Base-by-base conservation (phyloP, 306 rosid species). In the Vigna angularis region DNA sequence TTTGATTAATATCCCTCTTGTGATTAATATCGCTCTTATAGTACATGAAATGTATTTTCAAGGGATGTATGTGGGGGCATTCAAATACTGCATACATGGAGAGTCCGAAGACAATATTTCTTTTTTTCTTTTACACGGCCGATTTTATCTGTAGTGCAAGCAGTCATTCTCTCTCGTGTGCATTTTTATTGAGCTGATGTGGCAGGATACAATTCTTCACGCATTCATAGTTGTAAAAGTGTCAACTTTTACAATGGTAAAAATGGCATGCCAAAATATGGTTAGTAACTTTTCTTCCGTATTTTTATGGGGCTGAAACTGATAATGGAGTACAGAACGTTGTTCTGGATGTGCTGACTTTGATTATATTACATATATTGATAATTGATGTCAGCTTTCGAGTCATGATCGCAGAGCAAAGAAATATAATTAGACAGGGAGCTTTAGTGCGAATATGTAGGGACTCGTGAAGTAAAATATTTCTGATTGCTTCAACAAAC, bases 21-120 rank as follows among this genome's bases (percentile, higher is more conserved):
- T 73, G 64, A 57, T 57, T 47, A 62, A 53, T 51, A 42, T 42
- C 3, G 32, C 18, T 17, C 12, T 62, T 62, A 3, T 6, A 56
- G 74, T 53, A 30, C 65, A 56, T 74, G 84, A 47, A 56, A 38
- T 74, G 65, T 58, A 36, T 67, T 49, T 26, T 59, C 17, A 3
- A 12, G 52, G 10, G 24, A 13, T 6, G 48, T 24, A 4, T 71
- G n/a, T 63, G 38, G 17, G 66, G 13, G 13, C 20, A 47, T 70
- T 78, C 20, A 66, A 28, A 52, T n/a, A n/a, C 24, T n/a, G 11
- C 26, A 0, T 9, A 49, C 30, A 66, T 26, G 7, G 38, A 17
- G 50, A 16, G 30, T 67, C 30, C 7, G 36, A 49, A 6, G 14
- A 16, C 48, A 17, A 18, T 47, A 61, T 59, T 57, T 34, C 8